Percentiles rank a stretch among this genome's conserved stretches.
Conservation (phyloP, 2,329 filamentous ascomycete genomes). For the Colletotrichum sojae region DNA sequence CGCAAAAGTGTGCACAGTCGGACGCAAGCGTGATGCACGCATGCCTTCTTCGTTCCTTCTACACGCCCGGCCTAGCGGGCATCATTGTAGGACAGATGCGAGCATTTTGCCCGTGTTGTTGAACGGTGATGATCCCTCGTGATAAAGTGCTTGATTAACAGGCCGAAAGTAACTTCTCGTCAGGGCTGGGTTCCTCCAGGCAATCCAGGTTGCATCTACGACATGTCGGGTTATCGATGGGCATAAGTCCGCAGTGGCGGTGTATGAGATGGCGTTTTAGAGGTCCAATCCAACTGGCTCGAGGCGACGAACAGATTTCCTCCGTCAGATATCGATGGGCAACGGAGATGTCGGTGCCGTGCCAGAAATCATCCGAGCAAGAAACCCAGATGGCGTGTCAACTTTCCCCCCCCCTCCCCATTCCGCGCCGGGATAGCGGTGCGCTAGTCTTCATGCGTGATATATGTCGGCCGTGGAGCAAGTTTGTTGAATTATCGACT, state of each 20-base stretch:
- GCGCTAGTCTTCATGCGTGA: neutral
- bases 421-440: neutral
- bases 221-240: neutral
- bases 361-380: conserved; percentile 1
- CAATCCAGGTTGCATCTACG: neutral
- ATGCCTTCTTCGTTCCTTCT: too few relatives aligned
- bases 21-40: too few relatives aligned
- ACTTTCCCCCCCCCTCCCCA: neutral
- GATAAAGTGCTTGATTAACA: too few relatives aligned
- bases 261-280: conserved; percentile 3
- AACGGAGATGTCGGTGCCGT: neutral
- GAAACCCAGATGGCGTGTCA: neutral
- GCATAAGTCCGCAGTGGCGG: neutral
- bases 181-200: neutral
- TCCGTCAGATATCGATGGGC: neutral
- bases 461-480: neutral
- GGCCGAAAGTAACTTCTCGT: neutral
- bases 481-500: neutral
- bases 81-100: too few relatives aligned
- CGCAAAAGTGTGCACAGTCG: too few relatives aligned
- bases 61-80: too few relatives aligned
- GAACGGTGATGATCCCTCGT: too few relatives aligned
- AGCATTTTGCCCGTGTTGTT: too few relatives aligned
- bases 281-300: neutral
- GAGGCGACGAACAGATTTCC: neutral